These are phyloP conservation scores for Marasmius fiardii DNA, from an alignment of 1,284 basidiomycete species.

Conservation along the genomic window DNA sequence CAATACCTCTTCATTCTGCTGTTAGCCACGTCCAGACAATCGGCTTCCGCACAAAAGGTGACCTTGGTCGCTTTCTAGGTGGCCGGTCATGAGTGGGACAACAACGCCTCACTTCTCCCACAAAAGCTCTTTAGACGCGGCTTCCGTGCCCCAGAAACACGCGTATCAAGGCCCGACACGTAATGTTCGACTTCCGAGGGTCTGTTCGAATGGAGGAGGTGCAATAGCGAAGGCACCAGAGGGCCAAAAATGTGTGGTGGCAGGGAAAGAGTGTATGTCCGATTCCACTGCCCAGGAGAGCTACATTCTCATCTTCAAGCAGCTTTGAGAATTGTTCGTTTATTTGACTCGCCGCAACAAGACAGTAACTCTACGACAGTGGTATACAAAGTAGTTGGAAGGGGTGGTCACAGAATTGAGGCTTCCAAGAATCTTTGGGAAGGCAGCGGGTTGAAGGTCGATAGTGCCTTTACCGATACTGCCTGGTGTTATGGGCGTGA, in stretches of 20 bases:
- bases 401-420: slow-evolving; percentile 61
- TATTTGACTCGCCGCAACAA: slow-evolving; percentile 44
- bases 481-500: slow-evolving; percentile 78
- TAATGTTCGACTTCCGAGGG: slow-evolving; percentile 54
- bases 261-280: slow-evolving; percentile 69
- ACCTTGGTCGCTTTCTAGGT: too few species aligned
- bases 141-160: slow-evolving; percentile 37
- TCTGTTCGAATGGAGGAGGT: slow-evolving; percentile 56
- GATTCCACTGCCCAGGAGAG: slow-evolving; percentile 6
- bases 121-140: slow-evolving; percentile 18
- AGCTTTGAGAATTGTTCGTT: slow-evolving; percentile 66
- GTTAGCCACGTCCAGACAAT: too few species aligned
- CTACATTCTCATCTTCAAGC: slow-evolving; percentile 5
- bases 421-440: slow-evolving; percentile 72
- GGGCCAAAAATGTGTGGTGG: slow-evolving; percentile 60
- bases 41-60: too few species aligned
- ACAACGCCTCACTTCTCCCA: slow-evolving; percentile 3
- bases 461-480: slow-evolving; percentile 74
- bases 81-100: background rate
- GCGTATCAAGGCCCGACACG: slow-evolving; percentile 39
- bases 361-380: slow-evolving; percentile 18
- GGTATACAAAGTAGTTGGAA: slow-evolving; percentile 55
- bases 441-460: slow-evolving; percentile 68
- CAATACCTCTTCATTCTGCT: too few species aligned
- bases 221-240: slow-evolving; percentile 66